Percentiles rank a stretch among this genome's conserved stretches.
Evolutionary conservation across 2,329 filamentous ascomycete genomes (phyloP).

Genomic region (Stachybotrys chlorohalonatus): DNA sequence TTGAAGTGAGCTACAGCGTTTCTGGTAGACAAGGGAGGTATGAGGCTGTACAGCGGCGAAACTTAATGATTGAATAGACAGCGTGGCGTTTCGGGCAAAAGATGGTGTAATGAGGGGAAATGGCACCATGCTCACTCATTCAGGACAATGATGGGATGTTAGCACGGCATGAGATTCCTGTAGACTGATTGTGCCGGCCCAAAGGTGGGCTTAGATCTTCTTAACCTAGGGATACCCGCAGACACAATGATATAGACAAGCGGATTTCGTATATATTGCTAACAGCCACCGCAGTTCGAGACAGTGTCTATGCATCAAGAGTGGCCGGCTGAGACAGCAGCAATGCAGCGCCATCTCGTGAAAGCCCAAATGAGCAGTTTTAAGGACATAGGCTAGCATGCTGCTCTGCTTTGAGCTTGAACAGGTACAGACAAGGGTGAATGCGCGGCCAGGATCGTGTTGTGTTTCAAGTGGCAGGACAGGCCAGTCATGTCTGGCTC

Average conservation of each 20-base stretch:
- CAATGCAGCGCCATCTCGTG: no score
- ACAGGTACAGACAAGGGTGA: not conserved
- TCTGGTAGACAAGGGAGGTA: not conserved
- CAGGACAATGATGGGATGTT: not conserved
- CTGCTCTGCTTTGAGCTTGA: no score
- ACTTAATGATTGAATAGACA: constrained; percentile 3
- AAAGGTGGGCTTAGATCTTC: not conserved
- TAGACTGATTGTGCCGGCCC: no score
- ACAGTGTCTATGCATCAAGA: no score
- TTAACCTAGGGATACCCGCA: not conserved
- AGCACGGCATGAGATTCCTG: no score
- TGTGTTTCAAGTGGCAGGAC: not conserved
- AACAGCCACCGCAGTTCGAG: no score
- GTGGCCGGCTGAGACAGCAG: no score
- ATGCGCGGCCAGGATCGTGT: not conserved
- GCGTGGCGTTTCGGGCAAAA: constrained; percentile 11
- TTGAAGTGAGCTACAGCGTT: not conserved
- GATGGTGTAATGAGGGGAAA: not conserved
- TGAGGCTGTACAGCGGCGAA: constrained; percentile 8
- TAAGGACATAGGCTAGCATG: no score
- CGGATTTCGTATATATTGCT: no score
- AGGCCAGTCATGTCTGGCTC: no score
- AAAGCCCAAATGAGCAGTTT: no score
- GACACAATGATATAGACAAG: not conserved
- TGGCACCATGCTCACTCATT: not conserved